Conservation (phyloP, 225 moss, liverwort and hornwort genomes). For the Asterella californica region DNA sequence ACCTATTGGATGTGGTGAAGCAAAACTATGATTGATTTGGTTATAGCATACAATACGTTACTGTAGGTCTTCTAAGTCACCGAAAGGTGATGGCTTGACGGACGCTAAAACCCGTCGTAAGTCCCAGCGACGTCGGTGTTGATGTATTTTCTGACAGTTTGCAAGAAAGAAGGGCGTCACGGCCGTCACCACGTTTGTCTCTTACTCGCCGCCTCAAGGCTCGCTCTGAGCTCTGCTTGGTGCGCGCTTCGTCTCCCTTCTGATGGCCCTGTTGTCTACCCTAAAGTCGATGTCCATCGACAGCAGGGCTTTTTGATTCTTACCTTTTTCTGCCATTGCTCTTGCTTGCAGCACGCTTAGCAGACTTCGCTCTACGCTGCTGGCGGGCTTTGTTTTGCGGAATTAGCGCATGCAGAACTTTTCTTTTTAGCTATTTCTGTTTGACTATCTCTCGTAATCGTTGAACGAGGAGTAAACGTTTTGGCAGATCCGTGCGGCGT, state of each 20-base stretch:
- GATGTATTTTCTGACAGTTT: background rate
- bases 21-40: too few relatives aligned
- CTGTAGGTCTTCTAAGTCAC: too few relatives aligned
- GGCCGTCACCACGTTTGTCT: conserved; percentile 3
- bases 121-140: background rate
- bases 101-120: background rate
- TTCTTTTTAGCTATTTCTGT: background rate
- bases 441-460: background rate
- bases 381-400: background rate
- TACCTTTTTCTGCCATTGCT: background rate
- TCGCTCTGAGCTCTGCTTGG: background rate
- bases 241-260: background rate
- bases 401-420: background rate
- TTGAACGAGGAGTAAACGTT: background rate
- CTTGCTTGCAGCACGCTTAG: background rate
- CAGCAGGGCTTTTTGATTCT: background rate
- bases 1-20: too few relatives aligned
- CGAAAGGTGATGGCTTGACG: conserved; percentile 1
- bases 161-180: background rate
- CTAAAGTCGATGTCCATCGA: conserved; percentile 2
- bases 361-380: background rate
- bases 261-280: conserved; percentile 1
- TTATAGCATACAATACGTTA: too few relatives aligned
- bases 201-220: background rate
- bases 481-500: conserved; percentile 1